Conservation (phyloP, 2,329 filamentous ascomycete species). For the Chrysoporthe deuterocubensis region DNA sequence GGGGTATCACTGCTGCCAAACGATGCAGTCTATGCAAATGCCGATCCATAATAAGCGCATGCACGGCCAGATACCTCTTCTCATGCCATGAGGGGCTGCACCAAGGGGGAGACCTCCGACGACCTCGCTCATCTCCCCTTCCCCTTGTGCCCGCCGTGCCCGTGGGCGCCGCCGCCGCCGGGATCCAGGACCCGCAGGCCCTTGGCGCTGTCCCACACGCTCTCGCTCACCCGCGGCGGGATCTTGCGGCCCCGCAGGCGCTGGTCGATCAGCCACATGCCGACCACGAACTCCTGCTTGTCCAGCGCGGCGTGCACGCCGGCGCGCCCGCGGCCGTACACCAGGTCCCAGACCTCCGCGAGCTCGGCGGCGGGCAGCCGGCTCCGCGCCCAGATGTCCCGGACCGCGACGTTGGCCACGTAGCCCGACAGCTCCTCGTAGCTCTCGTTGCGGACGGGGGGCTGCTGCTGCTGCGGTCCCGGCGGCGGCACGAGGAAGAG, state of each 20-base stretch:
- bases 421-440: slow-evolving; percentile 46
- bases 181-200: slow-evolving; percentile 47
- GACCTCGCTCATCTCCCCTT: slow-evolving; percentile 7
- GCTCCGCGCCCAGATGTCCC: slow-evolving; percentile 77
- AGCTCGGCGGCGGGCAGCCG: slow-evolving; percentile 70
- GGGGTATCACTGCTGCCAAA: slow-evolving; percentile 20
- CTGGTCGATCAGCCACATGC: slow-evolving; percentile 83
- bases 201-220: slow-evolving; percentile 74
- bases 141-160: slow-evolving; percentile 30
- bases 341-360: slow-evolving; percentile 77
- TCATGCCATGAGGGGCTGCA: neutral
- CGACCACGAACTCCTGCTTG: slow-evolving; percentile 78
- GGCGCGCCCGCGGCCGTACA: slow-evolving; percentile 61
- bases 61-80: neutral
- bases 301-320: slow-evolving; percentile 48
- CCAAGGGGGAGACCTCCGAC: neutral
- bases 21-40: slow-evolving; percentile 11
- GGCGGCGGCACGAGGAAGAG: slow-evolving; percentile 45
- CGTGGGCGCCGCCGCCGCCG: slow-evolving; percentile 7
- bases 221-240: slow-evolving; percentile 70
- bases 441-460: slow-evolving; percentile 17
- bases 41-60: neutral
- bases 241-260: slow-evolving; percentile 79
- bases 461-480: slow-evolving; percentile 3
- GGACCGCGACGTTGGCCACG: slow-evolving; percentile 69